phyloP scores from a whole-genome alignment of 1,139 yeast genomes.

The Blastobotrys apis region DNA sequence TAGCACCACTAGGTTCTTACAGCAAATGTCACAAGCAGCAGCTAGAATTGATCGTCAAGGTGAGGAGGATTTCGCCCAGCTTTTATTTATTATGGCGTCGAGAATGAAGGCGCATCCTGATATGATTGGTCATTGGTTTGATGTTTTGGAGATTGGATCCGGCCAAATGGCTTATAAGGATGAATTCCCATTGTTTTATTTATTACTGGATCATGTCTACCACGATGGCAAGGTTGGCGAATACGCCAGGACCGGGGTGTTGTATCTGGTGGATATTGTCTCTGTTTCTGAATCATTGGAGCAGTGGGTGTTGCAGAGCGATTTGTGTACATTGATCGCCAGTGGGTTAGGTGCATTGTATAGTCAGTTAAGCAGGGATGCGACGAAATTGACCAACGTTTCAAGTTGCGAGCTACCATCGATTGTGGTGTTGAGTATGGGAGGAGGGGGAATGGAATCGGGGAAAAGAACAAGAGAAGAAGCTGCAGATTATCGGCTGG shows the following conservation, averaged over 20 bases:
- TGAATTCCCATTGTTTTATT: slow-evolving; percentile 27
- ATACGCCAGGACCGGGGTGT: slow-evolving; percentile 31
- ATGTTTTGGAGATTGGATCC: slow-evolving; percentile 11
- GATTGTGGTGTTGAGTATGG: slow-evolving; percentile 12
- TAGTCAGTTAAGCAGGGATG: slow-evolving; percentile 24
- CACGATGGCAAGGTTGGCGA: slow-evolving; percentile 32
- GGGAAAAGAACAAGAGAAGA: background rate
- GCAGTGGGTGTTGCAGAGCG: slow-evolving; percentile 30
- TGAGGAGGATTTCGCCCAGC: slow-evolving; percentile 21
- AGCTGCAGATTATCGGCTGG: slow-evolving; percentile 3
- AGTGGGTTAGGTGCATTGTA: slow-evolving; percentile 35
- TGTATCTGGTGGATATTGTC: slow-evolving; percentile 30
- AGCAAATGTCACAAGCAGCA: slow-evolving; percentile 16
- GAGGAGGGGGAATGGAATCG: background rate
- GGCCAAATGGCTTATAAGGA: background rate
- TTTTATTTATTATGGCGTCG: slow-evolving; percentile 23
- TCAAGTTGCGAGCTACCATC: slow-evolving; percentile 13
- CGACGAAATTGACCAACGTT: slow-evolving; percentile 5
- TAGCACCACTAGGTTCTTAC: slow-evolving; percentile 21
- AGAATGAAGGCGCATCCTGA: slow-evolving; percentile 21
- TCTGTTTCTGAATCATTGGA: slow-evolving; percentile 24
- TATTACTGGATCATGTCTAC: slow-evolving; percentile 29
- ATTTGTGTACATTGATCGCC: slow-evolving; percentile 31
- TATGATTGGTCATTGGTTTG: slow-evolving; percentile 22
- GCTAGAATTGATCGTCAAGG: slow-evolving; percentile 13